Base-by-base conservation (phyloP, 345 rosid species). In the Eucalyptus sp. region DNA sequence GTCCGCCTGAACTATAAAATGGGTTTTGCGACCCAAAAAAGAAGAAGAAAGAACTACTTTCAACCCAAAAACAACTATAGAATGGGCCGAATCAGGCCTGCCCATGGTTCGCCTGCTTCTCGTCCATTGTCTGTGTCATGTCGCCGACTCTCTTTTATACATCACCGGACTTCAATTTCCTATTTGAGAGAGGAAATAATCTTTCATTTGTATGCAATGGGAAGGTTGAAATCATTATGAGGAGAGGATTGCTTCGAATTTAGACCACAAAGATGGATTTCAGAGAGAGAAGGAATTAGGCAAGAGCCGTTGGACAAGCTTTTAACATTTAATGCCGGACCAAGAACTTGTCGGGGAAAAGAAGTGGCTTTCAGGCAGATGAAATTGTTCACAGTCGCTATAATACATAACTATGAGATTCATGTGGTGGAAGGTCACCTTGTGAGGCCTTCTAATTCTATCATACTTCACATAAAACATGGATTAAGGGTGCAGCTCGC, bases 301-400 rank as follows among this genome's bases (percentile, higher is more conserved):
- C 91, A 88, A 18, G 91, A 92, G 24, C 95, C 96, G 15, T 93
- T 95, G 1, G 92, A 92, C 89, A 94, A 95, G 93, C 94, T 96
- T 86, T 64, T 90, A 2, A 88, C 95, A 6, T 96, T 96, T 87
- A 94, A 92, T 89, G 96, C 93, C 2, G 95, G 96, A 76, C 97
- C 96, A 13, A 94, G 95, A 88, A 93, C 94, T 87, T 96, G 96
- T 87, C 5, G 37, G 93, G 97, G 96, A 41, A 95, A 94, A 89
- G 94, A 94, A 88, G 88, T 95, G 49, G 95, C 96, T 41, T 91
- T 95, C 88, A 88, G 43, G 31, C 95, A 94, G 64, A 92, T 96
- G 96, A 95, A 96, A 89, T 25, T 85, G 0, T 90, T 92, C 20
- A 91, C 89, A 27, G 93, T 94, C 27, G 66, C 92, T n/a, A 64